Base-by-base conservation (phyloP, 2,329 filamentous ascomycete genomes). In the Penicillium palitans region DNA sequence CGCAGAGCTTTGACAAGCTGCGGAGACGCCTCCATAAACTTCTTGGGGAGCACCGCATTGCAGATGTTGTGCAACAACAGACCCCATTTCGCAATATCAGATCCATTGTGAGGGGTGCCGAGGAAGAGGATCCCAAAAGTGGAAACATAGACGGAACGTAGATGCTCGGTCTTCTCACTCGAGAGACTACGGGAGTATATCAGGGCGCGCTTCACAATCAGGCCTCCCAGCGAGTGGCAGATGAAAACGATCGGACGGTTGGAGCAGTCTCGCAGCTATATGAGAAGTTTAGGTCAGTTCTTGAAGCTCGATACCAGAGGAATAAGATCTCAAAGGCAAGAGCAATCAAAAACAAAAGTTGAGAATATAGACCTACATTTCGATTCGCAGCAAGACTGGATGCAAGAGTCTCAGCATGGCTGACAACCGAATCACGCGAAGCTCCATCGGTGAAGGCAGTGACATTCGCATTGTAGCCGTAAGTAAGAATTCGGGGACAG, bases 121-220 rank as follows among this genome's bases (percentile, higher is more conserved):
- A 93, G 80, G 70, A 93, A 93, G 35, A 92, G 80, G 57, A 92
- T 84, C 25, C 86, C 90, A 68, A 87, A 92, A 0, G 90, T 92
- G 1, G 88, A 91, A 10, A 91, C 82, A 64, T 84, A 91, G 52
- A 91, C 84, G 12, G 87, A 87, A 21, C 88, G 83, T 37, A 86
- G 81, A 55, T 88, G 82, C 60, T 90, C 84, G 39, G 86, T 83
- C 64, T 85, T 81, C 56, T 83, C 80, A 41, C 80, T 81, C 8
- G 79, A 80, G 13, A 89, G 71, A 66, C 86, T 87, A 63, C 84
- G 83, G 46, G 87, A 88, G 70, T 89, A 86, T 50, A 89, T 80
- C 48, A 92, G 76, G 1, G 87, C 86, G 47, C 87, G 80, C 72
- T 92, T 92, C 52, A 89, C 82, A 2, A 92, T 77, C 59, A 91